Base-by-base conservation (phyloP, 345 rosid genomes). In the Linum tenue region DNA sequence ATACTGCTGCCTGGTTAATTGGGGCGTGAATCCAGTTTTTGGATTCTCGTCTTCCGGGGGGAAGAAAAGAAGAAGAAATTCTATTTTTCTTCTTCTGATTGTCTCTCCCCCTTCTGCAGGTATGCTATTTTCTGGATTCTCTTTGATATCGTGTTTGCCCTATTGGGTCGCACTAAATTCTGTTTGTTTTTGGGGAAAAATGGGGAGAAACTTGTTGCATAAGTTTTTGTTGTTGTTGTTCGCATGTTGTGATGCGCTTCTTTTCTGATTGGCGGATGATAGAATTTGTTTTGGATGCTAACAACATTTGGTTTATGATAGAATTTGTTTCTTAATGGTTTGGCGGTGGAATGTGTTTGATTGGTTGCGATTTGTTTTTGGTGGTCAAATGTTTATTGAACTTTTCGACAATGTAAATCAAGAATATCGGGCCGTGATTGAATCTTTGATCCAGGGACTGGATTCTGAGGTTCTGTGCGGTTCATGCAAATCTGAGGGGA, bases 41-140 rank as follows among this genome's bases (percentile, higher is more conserved):
- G 53, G 53, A 15, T 48, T 41, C 44, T 41, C 44, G 44, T 41
- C 44, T 22, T 41, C 14, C 14, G 9, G 53, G 53, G 53, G 53
- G 44, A 41, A 41, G 53, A 22, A 22, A 22, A 22, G 14, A 48
- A 6, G 53, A 48, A 48, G 53, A 48, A 15, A 48, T 48, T 48
- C 31, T 48, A 0, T 22, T 48, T 48, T 48, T 48, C 53, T 48
- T 48, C 53, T 48, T 48, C 53, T 48, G 53, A 48, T 48, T 48
- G 53, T 48, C 53, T 48, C 53, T 48, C 14, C 53, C 53, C 53
- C 53, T 48, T 48, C 53, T 48, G 53, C 53, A 48, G 53, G 53
- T 48, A 22, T 22, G 14, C 14, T 48, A 3, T 48, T 48, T 48
- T 15, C 14, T 3, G 14, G 31, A 2, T 48, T 48, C 14, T 48